Percentiles rank a stretch among this genome's conserved stretches.
Evolutionary conservation across 2,329 filamentous ascomycete species (phyloP).

Genomic region (Colletotrichum sp.): DNA sequence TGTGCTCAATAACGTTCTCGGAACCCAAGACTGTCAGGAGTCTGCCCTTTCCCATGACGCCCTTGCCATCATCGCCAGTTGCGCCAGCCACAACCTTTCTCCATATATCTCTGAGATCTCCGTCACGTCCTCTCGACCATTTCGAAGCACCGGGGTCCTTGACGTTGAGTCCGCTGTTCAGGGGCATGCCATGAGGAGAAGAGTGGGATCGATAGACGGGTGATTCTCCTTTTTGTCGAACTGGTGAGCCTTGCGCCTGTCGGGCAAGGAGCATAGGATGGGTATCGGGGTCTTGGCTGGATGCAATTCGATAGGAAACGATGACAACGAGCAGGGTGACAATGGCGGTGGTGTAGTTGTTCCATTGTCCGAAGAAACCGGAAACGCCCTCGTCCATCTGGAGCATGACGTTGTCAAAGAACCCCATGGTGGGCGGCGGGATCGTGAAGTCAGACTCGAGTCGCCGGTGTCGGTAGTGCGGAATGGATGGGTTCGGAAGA

Average conservation of each 20-base stretch:
- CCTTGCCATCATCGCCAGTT: slow-evolving; percentile 65
- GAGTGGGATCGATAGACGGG: slow-evolving; percentile 85
- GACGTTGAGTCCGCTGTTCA: slow-evolving; percentile 80
- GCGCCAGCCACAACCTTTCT: slow-evolving; percentile 70
- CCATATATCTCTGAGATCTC: slow-evolving; percentile 93
- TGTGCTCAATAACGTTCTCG: slow-evolving; percentile 76
- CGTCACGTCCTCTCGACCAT: slow-evolving; percentile 83
- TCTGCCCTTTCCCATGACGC: slow-evolving; percentile 66
- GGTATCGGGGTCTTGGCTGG: slow-evolving; percentile 81
- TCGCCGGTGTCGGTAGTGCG: neutral
- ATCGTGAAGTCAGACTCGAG: neutral
- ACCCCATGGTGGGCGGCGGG: slow-evolving; percentile 37
- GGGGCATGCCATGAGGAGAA: slow-evolving; percentile 82
- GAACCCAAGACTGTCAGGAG: slow-evolving; percentile 82
- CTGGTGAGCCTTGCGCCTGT: slow-evolving; percentile 78
- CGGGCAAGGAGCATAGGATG: slow-evolving; percentile 90
- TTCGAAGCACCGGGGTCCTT: slow-evolving; percentile 80
- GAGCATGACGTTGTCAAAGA: slow-evolving; percentile 62
- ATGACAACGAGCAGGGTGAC: slow-evolving; percentile 69
- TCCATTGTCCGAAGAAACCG: slow-evolving; percentile 79
- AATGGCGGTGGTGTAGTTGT: slow-evolving; percentile 77
- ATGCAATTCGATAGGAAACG: slow-evolving; percentile 73
- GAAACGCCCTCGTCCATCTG: slow-evolving; percentile 76
- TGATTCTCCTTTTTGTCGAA: slow-evolving; percentile 85
- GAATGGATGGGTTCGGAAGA: neutral